These are phyloP conservation scores for Leishmania turanica DNA, from an alignment of 208 protist genomes.

Conservation along the genomic window DNA sequence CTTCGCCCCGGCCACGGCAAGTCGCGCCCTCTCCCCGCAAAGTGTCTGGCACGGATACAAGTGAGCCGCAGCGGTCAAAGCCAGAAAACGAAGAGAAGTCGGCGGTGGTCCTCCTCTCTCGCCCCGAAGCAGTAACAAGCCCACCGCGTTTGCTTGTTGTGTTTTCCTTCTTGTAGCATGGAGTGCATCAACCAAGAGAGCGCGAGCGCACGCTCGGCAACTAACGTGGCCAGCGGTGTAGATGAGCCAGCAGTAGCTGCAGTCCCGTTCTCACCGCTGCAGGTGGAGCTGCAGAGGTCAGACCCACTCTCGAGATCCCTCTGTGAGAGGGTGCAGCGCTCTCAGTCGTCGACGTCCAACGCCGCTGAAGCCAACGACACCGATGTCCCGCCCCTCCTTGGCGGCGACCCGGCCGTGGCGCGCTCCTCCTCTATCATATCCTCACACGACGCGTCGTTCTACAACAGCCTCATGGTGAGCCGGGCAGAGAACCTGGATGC, in stretches of 20 bases:
- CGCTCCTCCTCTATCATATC: slow-evolving; percentile 28
- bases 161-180: not conserved
- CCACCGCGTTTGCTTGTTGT: not conserved
- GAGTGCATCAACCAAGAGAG: not conserved
- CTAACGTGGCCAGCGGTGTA: not conserved
- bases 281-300: not conserved
- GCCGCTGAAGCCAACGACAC: not conserved
- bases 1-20: not conserved
- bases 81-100: not conserved
- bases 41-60: not conserved
- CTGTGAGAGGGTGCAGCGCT: not conserved
- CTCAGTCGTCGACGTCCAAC: not conserved
- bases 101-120: not conserved
- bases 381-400: not conserved
- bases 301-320: not conserved
- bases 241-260: not conserved
- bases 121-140: not conserved
- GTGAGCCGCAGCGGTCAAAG: not conserved
- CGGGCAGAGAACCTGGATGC: not conserved
- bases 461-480: slow-evolving; percentile 16
- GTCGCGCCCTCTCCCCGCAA: not conserved
- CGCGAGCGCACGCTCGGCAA: not conserved
- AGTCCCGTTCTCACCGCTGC: not conserved
- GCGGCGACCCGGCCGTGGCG: not conserved
- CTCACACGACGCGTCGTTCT: slow-evolving; percentile 25